Conservation (phyloP, 345 rosid species). For the Rhodomyrtus tomentosa region DNA sequence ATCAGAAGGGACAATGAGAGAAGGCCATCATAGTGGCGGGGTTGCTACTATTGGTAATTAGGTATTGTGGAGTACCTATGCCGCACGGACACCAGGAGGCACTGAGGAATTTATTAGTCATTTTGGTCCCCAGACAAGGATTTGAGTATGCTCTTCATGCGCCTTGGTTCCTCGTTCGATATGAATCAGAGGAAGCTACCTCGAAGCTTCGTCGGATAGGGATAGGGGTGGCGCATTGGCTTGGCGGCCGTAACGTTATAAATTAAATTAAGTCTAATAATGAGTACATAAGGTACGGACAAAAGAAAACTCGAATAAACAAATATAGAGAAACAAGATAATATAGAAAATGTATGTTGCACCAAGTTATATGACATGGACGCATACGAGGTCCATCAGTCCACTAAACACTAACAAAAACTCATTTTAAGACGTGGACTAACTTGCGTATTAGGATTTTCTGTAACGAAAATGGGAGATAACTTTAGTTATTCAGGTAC, state of each 20-base stretch:
- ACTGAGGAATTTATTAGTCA: neutral
- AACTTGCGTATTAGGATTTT: no score
- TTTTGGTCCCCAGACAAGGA: neutral
- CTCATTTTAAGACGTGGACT: neutral
- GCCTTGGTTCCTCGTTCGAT: neutral
- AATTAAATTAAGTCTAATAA: neutral
- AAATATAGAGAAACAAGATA: neutral
- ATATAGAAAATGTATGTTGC: neutral
- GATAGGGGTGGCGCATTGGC: neutral
- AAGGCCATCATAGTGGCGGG: neutral
- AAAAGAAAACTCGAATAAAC: neutral
- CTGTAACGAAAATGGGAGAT: no score
- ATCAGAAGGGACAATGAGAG: neutral
- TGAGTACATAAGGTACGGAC: neutral
- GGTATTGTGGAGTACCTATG: neutral
- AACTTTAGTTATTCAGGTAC: no score
- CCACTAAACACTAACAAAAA: neutral
- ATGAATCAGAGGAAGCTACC: neutral
- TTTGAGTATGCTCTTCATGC: neutral
- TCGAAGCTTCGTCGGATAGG: neutral
- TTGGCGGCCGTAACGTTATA: neutral
- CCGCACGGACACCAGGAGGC: neutral
- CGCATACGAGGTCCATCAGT: neutral
- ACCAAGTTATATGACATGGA: no score
- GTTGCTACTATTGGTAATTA: neutral